Percentiles rank a stretch among this genome's conserved stretches.
phyloP scores from a whole-genome alignment of 495 filamentous ascomycete genomes.

The Amorphotheca resinae region DNA sequence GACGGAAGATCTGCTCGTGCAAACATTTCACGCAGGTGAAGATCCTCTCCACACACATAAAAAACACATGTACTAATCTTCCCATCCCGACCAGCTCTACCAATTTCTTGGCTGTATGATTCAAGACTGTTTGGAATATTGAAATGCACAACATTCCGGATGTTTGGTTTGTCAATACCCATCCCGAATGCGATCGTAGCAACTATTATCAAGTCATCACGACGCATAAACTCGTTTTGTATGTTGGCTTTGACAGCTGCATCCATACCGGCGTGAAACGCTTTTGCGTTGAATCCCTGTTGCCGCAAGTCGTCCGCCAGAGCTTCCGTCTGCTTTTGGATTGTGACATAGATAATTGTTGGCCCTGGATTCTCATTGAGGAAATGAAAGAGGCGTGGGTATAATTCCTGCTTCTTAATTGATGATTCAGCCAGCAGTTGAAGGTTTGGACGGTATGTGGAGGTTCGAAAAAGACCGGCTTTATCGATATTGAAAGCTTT shows the following conservation, averaged over 20 bases:
- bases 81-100: constrained; percentile 44
- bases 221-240: constrained; percentile 43
- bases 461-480: constrained; percentile 38
- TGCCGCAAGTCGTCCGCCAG: constrained; percentile 26
- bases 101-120: constrained; percentile 48
- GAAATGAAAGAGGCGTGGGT: constrained; percentile 33
- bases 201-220: constrained; percentile 34
- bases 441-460: constrained; percentile 45
- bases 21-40: constrained; percentile 40
- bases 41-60: constrained; percentile 39
- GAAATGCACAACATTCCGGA: constrained; percentile 46
- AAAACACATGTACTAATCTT: constrained; percentile 38
- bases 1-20: constrained; percentile 43
- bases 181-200: constrained; percentile 51
- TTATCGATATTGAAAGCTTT: constrained; percentile 35
- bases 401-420: constrained; percentile 27
- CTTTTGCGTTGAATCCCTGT: constrained; percentile 28
- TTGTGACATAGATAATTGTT: constrained; percentile 44
- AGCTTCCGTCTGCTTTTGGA: constrained; percentile 35
- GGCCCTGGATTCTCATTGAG: constrained; percentile 35
- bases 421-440: constrained; percentile 35
- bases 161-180: constrained; percentile 47
- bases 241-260: constrained; percentile 26
- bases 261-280: constrained; percentile 43
- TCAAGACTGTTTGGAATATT: constrained; percentile 41